These are phyloP conservation scores for Parastagonospora nodorum DNA, from an alignment of 2,329 filamentous ascomycete species.

Conservation along the genomic window DNA sequence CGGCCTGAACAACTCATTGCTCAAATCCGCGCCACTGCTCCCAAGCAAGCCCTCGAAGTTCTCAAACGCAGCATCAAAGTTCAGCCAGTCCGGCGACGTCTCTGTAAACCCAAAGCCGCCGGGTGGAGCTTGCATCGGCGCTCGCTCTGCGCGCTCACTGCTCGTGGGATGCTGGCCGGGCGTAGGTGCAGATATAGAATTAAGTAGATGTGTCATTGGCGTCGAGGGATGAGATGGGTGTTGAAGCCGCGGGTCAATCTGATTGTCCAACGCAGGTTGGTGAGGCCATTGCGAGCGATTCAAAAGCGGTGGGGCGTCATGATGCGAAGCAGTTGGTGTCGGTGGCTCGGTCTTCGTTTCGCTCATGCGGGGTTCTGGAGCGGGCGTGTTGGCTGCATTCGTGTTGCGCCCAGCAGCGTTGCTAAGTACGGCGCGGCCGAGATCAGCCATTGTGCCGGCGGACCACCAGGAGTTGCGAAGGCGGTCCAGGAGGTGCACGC, in stretches of 20 bases:
- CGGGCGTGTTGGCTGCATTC: slow-evolving; percentile 41
- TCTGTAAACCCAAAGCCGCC: slow-evolving; percentile 40
- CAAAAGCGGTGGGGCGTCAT: slow-evolving; percentile 12
- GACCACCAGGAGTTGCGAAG: slow-evolving; percentile 53
- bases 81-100: slow-evolving; percentile 45
- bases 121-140: slow-evolving; percentile 21
- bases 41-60: slow-evolving; percentile 47
- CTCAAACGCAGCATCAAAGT: slow-evolving; percentile 48
- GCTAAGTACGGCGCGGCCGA: slow-evolving; percentile 46
- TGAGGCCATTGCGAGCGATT: slow-evolving; percentile 29
- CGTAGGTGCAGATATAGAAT: slow-evolving; percentile 30
- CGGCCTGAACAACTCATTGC: slow-evolving; percentile 45
- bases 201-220: slow-evolving; percentile 37
- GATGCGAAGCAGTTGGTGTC: slow-evolving; percentile 21
- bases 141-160: slow-evolving; percentile 40
- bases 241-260: slow-evolving; percentile 43
- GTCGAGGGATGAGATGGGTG: slow-evolving; percentile 28
- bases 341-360: slow-evolving; percentile 27
- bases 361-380: slow-evolving; percentile 22
- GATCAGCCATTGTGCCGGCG: slow-evolving; percentile 53
- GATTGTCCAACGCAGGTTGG: slow-evolving; percentile 17
- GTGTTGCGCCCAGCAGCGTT: slow-evolving; percentile 46
- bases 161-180: slow-evolving; percentile 46
- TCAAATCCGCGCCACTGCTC: slow-evolving; percentile 45
- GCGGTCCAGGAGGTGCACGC: slow-evolving; percentile 51